Conservation (phyloP, 768 basidiomycete genomes). For the Termitomyces sp. region DNA sequence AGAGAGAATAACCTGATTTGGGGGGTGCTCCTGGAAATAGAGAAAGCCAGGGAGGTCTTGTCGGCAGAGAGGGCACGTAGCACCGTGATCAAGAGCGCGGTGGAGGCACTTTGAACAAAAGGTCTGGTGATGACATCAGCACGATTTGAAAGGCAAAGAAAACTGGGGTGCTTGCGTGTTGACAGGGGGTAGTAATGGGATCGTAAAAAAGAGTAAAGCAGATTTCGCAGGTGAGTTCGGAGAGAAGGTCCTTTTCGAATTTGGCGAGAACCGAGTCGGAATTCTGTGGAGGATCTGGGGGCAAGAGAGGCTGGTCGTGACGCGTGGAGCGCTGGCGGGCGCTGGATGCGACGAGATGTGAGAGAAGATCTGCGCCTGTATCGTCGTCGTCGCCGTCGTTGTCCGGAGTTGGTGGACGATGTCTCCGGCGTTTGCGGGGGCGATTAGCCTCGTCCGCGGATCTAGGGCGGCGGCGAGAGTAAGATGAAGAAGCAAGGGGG, state of each 20-base stretch:
- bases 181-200: conserved; percentile 91
- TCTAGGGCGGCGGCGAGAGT: conserved; percentile 14
- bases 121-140: conserved; percentile 46
- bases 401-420: conserved; percentile 20
- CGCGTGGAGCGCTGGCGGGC: conserved; percentile 25
- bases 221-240: conserved; percentile 86
- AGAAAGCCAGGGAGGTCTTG: conserved; percentile 68
- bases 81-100: conserved; percentile 83
- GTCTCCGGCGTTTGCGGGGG: conserved; percentile 15
- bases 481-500: conserved; percentile 9
- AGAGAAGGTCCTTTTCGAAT: conserved; percentile 59
- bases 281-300: conserved; percentile 17
- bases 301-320: conserved; percentile 29
- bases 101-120: conserved; percentile 90
- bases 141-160: conserved; percentile 9
- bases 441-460: conserved; percentile 9
- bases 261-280: conserved; percentile 25
- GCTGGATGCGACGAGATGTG: conserved; percentile 32
- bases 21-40: conserved; percentile 78
- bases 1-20: conserved; percentile 67
- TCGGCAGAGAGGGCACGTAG: conserved; percentile 84
- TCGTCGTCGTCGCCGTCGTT: conserved; percentile 17
- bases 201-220: conserved; percentile 82
- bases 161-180: conserved; percentile 63
- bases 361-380: conserved; percentile 29